phyloP scores from a whole-genome alignment of 2,329 filamentous ascomycete species.

The Exophiala sideris region DNA sequence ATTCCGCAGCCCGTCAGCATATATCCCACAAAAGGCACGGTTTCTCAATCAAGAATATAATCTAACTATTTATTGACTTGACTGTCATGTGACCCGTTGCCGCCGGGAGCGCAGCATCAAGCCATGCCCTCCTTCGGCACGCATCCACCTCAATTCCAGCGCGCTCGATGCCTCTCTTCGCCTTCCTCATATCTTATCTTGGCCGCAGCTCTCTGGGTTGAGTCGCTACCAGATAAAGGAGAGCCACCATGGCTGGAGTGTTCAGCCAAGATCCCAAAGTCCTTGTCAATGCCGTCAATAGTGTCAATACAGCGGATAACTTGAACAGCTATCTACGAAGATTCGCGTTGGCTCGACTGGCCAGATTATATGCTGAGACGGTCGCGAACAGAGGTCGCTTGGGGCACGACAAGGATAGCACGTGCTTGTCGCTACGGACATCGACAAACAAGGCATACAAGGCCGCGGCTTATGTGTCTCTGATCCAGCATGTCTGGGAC shows the following conservation, averaged over 20 bases:
- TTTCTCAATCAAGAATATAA: too few relatives aligned
- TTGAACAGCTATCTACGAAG: slow-evolving; percentile 1
- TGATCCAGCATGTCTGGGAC: not conserved
- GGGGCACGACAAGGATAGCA: not conserved
- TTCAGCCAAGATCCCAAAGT: slow-evolving; percentile 3
- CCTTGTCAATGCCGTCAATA: not conserved
- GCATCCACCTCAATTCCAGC: too few relatives aligned
- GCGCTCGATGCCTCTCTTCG: too few relatives aligned
- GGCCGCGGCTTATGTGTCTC: not conserved
- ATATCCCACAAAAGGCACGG: too few relatives aligned
- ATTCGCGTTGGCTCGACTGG: not conserved
- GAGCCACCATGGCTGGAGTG: not conserved
- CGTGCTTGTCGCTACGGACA: not conserved
- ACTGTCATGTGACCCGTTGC: too few relatives aligned
- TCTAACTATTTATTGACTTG: too few relatives aligned
- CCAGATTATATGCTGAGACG: not conserved
- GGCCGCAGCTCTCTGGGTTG: too few relatives aligned
- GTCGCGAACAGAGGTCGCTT: not conserved
- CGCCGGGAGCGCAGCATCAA: too few relatives aligned
- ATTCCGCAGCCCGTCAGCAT: too few relatives aligned
- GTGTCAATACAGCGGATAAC: not conserved
- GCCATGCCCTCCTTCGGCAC: too few relatives aligned
- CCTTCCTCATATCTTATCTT: too few relatives aligned
- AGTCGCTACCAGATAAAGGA: too few relatives aligned
- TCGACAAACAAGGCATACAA: slow-evolving; percentile 1